Conservation (phyloP, 2,329 filamentous ascomycete species). For the Clarireedia hainanense region DNA sequence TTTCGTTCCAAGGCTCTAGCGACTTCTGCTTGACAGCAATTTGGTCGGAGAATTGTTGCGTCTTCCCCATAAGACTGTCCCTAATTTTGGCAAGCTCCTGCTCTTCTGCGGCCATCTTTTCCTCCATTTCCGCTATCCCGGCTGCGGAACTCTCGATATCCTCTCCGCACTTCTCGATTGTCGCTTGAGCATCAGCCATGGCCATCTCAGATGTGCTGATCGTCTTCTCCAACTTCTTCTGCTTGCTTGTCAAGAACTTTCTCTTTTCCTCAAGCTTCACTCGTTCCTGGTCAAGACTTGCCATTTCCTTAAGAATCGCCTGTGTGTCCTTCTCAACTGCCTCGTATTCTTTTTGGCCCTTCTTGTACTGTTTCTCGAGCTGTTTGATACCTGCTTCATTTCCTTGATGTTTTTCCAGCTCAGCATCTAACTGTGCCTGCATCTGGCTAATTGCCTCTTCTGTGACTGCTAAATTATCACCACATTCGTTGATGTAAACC, state of each 20-base stretch:
- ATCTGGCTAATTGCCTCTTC: conserved; percentile 87
- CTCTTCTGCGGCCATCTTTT: conserved; percentile 70
- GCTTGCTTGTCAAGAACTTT: conserved; percentile 85
- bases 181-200: conserved; percentile 64
- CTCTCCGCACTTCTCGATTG: conserved; percentile 67
- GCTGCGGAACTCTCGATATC: conserved; percentile 70
- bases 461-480: conserved; percentile 80
- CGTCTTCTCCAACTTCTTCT: conserved; percentile 89
- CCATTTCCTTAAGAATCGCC: conserved; percentile 72
- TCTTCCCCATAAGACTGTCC: conserved; percentile 88
- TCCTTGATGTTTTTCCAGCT: conserved; percentile 86
- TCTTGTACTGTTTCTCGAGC: conserved; percentile 76
- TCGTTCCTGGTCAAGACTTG: conserved; percentile 89
- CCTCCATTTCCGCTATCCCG: conserved; percentile 72
- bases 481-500: conserved; percentile 79
- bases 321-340: conserved; percentile 75
- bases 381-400: conserved; percentile 85
- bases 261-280: conserved; percentile 98
- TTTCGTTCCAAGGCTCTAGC: conserved; percentile 92
- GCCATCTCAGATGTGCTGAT: conserved; percentile 70
- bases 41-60: conserved; percentile 85
- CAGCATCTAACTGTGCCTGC: conserved; percentile 75
- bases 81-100: conserved; percentile 75
- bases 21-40: conserved; percentile 90
- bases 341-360: conserved; percentile 76